phyloP scores from a whole-genome alignment of 1,139 yeast genomes.

The Geotrichum phurueaensis region DNA sequence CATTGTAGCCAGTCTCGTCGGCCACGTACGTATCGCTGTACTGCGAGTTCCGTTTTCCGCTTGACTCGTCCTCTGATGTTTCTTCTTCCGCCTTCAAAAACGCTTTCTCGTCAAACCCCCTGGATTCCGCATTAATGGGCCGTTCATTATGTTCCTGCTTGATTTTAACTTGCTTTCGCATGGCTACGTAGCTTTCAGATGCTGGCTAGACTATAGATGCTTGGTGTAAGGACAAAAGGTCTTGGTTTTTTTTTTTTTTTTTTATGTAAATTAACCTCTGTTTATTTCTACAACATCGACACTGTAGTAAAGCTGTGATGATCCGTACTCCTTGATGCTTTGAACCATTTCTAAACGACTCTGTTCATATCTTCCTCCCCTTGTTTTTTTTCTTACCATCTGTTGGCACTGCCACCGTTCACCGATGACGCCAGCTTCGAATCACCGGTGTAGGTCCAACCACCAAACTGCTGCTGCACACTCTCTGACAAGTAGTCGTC shows the following conservation, averaged over 20 bases:
- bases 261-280: background rate
- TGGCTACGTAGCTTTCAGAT: background rate
- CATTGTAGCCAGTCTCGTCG: background rate
- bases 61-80: background rate
- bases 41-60: background rate
- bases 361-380: background rate
- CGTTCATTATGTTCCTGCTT: background rate
- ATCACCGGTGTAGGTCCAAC: constrained; percentile 87
- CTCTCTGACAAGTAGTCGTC: constrained; percentile 74
- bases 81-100: background rate
- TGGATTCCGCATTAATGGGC: background rate
- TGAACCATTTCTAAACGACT: background rate
- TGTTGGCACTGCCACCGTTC: constrained; percentile 2
- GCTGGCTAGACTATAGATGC: background rate
- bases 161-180: background rate
- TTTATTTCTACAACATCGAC: background rate
- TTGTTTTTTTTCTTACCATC: constrained; percentile 8
- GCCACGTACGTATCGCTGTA: background rate
- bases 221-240: background rate
- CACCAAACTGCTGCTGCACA: constrained; percentile 95
- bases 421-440: constrained; percentile 12
- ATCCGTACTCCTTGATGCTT: background rate
- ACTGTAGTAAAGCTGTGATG: background rate
- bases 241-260: background rate
- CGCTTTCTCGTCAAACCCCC: background rate